Evolutionary conservation across 169 alveolate species (phyloP).

Genomic region (Plasmodium gallinaceum): DNA sequence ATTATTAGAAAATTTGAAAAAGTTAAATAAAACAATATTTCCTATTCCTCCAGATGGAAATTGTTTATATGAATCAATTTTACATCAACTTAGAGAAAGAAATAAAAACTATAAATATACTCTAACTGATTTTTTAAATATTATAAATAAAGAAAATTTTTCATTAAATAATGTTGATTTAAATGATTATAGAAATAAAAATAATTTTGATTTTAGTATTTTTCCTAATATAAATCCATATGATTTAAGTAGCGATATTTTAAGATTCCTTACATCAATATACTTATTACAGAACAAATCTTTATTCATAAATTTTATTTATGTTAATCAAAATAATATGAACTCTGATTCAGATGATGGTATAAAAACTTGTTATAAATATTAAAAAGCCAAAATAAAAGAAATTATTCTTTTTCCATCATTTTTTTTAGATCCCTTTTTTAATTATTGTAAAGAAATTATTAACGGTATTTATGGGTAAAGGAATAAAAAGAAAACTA

Average conservation of each 20-base stretch:
- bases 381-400: background rate
- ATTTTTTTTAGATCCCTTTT: constrained; percentile 26
- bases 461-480: constrained; percentile 58
- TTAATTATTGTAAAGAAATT: constrained; percentile 43
- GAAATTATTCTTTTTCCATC: background rate
- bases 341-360: background rate
- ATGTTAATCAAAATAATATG: background rate
- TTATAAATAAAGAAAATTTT: constrained; percentile 31
- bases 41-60: constrained; percentile 74
- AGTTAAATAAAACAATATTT: constrained; percentile 37
- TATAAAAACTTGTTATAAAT: background rate
- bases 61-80: constrained; percentile 66
- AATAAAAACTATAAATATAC: constrained; percentile 20
- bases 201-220: constrained; percentile 33
- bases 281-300: constrained; percentile 51
- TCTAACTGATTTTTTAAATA: constrained; percentile 21
- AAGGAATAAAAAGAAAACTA: background rate
- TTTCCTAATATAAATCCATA: constrained; percentile 38
- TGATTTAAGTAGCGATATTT: constrained; percentile 30
- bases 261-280: constrained; percentile 40
- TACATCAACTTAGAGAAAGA: constrained; percentile 67
- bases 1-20: constrained; percentile 25
- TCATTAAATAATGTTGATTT: constrained; percentile 43
- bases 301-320: constrained; percentile 28
- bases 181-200: constrained; percentile 33